phyloP scores from a whole-genome alignment of 305 asterid genomes.

The Ilex paraguariensis region DNA sequence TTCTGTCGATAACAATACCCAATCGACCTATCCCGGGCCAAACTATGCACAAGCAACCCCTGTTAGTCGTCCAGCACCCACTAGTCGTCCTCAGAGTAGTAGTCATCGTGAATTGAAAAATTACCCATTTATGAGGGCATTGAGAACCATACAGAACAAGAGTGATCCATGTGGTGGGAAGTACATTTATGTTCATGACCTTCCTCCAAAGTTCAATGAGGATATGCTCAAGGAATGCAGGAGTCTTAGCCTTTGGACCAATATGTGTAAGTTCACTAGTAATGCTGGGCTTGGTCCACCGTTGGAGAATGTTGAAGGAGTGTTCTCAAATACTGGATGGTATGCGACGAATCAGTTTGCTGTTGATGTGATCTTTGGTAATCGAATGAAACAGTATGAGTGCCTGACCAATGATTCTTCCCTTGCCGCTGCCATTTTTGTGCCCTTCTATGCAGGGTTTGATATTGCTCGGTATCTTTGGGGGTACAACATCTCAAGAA shows the following conservation, averaged over 20 bases:
- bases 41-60: conserved; percentile 13
- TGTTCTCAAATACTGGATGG: conserved; percentile 1
- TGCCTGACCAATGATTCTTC: conserved; percentile 13
- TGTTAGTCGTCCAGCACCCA: background rate
- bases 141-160: background rate
- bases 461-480: conserved; percentile 15
- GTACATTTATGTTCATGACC: conserved; percentile 7
- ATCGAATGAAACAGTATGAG: conserved; percentile 12
- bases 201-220: conserved; percentile 12
- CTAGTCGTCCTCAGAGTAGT: background rate
- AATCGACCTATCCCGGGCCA: no score
- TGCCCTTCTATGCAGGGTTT: conserved; percentile 21
- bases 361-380: conserved; percentile 13
- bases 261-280: conserved; percentile 13
- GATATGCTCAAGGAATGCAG: conserved; percentile 14
- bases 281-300: conserved; percentile 16
- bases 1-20: no score
- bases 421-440: conserved; percentile 10
- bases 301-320: background rate
- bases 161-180: conserved; percentile 5
- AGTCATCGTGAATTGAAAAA: background rate
- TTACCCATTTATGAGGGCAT: conserved; percentile 3
- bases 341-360: conserved; percentile 17
- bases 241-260: conserved; percentile 3
- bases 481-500: conserved; percentile 1